Percentiles rank a stretch among this genome's conserved stretches.
Conservation (phyloP, 768 basidiomycete genomes). For the Russula foetens region DNA sequence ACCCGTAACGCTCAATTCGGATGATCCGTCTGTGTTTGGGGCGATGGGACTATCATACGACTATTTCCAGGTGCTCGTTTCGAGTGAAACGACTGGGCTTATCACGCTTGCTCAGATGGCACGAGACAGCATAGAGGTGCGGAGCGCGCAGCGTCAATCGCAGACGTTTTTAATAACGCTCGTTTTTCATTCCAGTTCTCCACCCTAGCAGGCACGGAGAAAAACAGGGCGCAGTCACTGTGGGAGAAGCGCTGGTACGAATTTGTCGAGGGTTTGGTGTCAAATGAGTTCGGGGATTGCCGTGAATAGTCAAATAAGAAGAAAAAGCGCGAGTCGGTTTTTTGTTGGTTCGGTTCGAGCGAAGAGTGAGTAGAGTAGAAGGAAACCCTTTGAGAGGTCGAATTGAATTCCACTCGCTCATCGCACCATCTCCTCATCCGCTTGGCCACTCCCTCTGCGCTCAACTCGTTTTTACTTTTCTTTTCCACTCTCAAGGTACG, state of each 20-base stretch:
- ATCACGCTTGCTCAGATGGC: slow-evolving; percentile 55
- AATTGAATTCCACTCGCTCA: background rate
- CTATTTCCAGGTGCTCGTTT: slow-evolving; percentile 70
- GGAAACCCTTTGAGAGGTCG: too few species aligned
- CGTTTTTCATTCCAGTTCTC: slow-evolving; percentile 4
- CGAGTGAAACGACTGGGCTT: slow-evolving; percentile 60
- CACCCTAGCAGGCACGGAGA: slow-evolving; percentile 1
- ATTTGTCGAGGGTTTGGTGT: slow-evolving; percentile 2
- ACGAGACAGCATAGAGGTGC: slow-evolving; percentile 55
- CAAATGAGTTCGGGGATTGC: slow-evolving; percentile 1
- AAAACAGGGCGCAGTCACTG: background rate
- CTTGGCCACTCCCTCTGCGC: background rate
- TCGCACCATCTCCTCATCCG: too few species aligned
- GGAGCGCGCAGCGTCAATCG: background rate
- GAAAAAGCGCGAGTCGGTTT: background rate
- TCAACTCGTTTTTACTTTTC: background rate
- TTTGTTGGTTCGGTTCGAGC: slow-evolving; percentile 5
- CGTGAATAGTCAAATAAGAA: background rate
- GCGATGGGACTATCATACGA: slow-evolving; percentile 74
- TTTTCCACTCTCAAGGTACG: slow-evolving; percentile 16
- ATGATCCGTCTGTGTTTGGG: slow-evolving; percentile 72
- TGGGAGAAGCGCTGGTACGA: slow-evolving; percentile 9
- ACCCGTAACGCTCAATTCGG: slow-evolving; percentile 61
- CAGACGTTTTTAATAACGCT: background rate
- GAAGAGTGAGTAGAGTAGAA: too few species aligned